Evolutionary conservation across 2,329 filamentous ascomycete genomes (phyloP), one percentile per base, ranked within the genome.

Genomic region (Penicillium sp.): DNA sequence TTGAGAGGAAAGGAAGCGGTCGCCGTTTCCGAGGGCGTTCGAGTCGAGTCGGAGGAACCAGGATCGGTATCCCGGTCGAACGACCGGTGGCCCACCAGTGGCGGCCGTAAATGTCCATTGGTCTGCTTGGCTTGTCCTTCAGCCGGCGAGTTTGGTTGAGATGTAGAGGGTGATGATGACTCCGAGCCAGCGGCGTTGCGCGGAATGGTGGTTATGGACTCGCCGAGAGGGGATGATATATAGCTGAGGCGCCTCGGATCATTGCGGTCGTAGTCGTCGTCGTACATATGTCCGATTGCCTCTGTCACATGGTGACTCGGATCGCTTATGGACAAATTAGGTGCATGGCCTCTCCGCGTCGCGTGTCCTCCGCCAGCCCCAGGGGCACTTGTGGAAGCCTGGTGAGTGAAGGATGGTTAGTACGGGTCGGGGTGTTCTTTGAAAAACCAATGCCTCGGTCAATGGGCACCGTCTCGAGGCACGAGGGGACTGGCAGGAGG

Each of bases 291-390:
- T 36, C 87, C 87, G 67, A 95, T 94, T 44, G 88, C 86, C 67
- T 95, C 90, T 41, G 89, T 95, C 63, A 95, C 87, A 78, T 95
- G 90, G 70, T 95, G 88, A 69, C 79, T 88, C 46, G 90, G 86
- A 69, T 95, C 89, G 65, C 86, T 93, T 64, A 94, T 83, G 54
- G 79, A 82, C 47, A 83, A 71, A 54, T 81, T 77, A 47, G 79
- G 73, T 52, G 69, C 70, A 69, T 83, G 80, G 52, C 77, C 76
- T 58, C 76, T 72, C 48, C 75, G 71, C 54, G 70, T 66, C 54
- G 75, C 67, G 65, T 76, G 76, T 59, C 63, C 63, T 59, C 63
- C 65, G 53, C 62, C 62, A 55, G 64, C 59, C 52, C 67, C 67
- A 50, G 64, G 60, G 46, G 60, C 56, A 45, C 59, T 62, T 43